Base-by-base conservation (phyloP, 2,329 filamentous ascomycete species). In the Hyphodiscus sp. region DNA sequence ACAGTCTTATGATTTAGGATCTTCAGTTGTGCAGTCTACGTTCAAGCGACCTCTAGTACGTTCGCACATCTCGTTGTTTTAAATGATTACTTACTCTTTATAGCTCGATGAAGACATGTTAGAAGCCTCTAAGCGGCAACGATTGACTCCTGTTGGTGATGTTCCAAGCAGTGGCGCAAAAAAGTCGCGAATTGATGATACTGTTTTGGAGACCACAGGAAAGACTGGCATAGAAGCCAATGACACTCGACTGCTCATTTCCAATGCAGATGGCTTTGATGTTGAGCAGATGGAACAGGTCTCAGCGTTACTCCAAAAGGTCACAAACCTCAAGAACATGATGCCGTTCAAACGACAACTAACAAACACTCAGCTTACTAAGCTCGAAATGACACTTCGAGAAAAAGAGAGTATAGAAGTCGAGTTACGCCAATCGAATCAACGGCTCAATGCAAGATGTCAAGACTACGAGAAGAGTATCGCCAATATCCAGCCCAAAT, bases 381-480 rank as follows among this genome's bases (percentile, higher is more conserved):
- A 68, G 2, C 45, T 48, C 20, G 20, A 45, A n/a, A 43, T 44
- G 2, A 50, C 61, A 41, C 44, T 67, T 11, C 51, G 51, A 16
- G 45, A 16, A 7, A 60, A 49, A 46, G 60, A 62, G n/a, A 65
- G 67, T 20, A 63, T 64, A 18, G 70, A 73, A 26, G 57, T 60
- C 0, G 63, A 71, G 45, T 71, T 75, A 33, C 71, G 73, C 30
- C 66, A 69, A 16, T 67, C 74, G 1, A 74, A 78, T 30, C 63
- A 71, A 33, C 68, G 65, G 1, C 69, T 80, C 0, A 73, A 80
- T 51, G 64, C 62, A 19, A 73, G 78, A 47, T 63, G 77, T 16
- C 71, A 74, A 29, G 75, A 75, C 18, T 71, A 76, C 50, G 68
- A 74, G 47, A 69, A 68, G 20, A 76, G 76, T 1, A 64, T 76